Evolutionary conservation across 495 filamentous ascomycete genomes (phyloP), one percentile per base, ranked within the genome.

Genomic region (Aspergillus kassunensis): DNA sequence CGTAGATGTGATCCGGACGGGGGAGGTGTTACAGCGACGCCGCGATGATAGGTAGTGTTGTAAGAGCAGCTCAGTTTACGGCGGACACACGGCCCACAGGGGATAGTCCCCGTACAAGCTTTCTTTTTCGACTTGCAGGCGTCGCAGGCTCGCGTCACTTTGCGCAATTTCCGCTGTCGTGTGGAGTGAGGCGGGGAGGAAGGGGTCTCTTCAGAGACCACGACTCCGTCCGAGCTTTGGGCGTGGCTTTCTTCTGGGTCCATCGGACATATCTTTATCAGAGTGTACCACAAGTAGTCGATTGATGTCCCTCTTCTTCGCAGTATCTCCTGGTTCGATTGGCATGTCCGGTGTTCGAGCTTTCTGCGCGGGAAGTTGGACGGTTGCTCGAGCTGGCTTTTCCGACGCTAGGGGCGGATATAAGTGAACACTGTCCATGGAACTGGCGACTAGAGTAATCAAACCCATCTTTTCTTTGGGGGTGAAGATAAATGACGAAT

Each of bases 101-200:
- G 63, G 6, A 66, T 51, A 10, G 41, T 60, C 5, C 63, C 63
- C 2, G 60, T 66, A 44, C 60, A 66, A 2, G 63, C 55, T 24
- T 66, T 66, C 16, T 66, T 66, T 30, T 62, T 62, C 2, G 44
- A 19, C 34, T 61, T 63, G 51, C 63, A 66, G 16, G 53, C 52
- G 47, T 66, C 60, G 29, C 60, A 66, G 11, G 63, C 63, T 16
- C 63, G 53, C 18, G 63, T 63, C 16, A 66, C 60, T 39, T 66
- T 66, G 29, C 59, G 53, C 27, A 52, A 7, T 46, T 64, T 64
- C 47, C 49, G 60, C 45, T 31, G 35, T 29, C 36, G 35, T 25
- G 5, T 19, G 4, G 13, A n/a, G 23, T n/a, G 47, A 29, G 24
- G 23, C 25, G 35, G 36, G 41, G 47, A 41, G 4, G 35, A 27